These are phyloP conservation scores for Irpex sp. DNA, from an alignment of 1,284 basidiomycete genomes.

Conservation along the genomic window DNA sequence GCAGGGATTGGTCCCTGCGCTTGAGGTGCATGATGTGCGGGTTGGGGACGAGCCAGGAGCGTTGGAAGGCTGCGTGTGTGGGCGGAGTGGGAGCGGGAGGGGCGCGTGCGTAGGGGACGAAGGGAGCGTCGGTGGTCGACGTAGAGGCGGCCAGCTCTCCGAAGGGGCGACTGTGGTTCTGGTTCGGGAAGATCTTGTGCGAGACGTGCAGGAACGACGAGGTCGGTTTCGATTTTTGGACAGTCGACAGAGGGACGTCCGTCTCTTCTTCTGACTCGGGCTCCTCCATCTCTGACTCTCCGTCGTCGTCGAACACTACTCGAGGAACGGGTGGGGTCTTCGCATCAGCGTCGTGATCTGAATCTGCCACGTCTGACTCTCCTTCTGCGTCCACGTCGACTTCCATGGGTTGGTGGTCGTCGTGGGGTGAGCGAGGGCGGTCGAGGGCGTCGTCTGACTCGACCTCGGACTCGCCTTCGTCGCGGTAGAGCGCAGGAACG, in stretches of 20 bases:
- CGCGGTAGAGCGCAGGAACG: background rate
- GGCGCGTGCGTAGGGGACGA: no score
- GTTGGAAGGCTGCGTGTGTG: no score
- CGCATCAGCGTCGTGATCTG: background rate
- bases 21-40: no score
- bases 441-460: background rate
- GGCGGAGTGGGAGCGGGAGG: no score
- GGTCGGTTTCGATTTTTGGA: background rate
- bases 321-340: background rate
- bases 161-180: no score
- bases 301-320: background rate
- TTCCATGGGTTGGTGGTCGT: background rate
- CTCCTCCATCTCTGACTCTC: slow-evolving; percentile 1
- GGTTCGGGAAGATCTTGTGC: no score
- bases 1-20: no score
- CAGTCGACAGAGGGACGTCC: background rate
- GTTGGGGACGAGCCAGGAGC: no score
- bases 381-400: background rate
- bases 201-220: background rate
- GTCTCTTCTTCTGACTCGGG: background rate
- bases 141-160: no score
- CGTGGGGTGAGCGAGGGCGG: background rate
- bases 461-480: background rate
- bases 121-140: no score
- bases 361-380: background rate